phyloP scores from a whole-genome alignment of 23 red algal species.

The Chondrus crispus region DNA sequence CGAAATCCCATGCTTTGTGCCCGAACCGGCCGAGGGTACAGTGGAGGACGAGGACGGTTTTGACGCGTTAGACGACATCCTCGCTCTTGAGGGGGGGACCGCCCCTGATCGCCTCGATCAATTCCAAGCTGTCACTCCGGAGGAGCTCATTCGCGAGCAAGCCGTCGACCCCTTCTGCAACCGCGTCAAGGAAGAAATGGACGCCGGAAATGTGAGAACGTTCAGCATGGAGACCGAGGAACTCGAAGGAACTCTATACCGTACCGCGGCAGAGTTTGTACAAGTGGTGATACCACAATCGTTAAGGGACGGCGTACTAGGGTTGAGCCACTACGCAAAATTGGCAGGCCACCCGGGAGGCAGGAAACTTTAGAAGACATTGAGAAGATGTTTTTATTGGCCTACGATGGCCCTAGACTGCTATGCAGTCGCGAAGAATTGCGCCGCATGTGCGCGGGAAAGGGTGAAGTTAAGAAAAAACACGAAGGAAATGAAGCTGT shows the following conservation, averaged over 20 bases:
- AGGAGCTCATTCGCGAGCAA: not conserved
- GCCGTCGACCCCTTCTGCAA: not conserved
- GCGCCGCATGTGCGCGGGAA: not conserved
- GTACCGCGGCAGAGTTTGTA: not conserved
- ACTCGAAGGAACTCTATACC: not conserved
- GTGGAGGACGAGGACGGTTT: not conserved
- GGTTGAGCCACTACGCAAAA: not conserved
- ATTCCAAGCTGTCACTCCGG: not conserved
- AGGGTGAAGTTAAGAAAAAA: not conserved
- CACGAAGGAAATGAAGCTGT: not conserved
- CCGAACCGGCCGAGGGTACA: not conserved
- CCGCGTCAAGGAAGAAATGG: not conserved
- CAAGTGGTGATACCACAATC: not conserved
- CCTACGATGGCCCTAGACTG: conserved; percentile 9
- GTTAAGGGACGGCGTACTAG: not conserved
- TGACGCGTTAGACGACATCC: not conserved
- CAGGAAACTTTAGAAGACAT: not conserved
- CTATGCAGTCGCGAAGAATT: not conserved
- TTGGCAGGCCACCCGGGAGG: conserved; percentile 2
- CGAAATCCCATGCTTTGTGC: not conserved
- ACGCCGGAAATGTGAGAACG: not conserved
- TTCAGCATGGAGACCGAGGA: not conserved
- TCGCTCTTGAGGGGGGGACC: not conserved
- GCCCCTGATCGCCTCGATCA: not conserved
- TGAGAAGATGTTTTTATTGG: conserved; percentile 19